These are phyloP conservation scores for Stylosanthes scabra DNA, from an alignment of 331 rosid genomes.

Conservation along the genomic window DNA sequence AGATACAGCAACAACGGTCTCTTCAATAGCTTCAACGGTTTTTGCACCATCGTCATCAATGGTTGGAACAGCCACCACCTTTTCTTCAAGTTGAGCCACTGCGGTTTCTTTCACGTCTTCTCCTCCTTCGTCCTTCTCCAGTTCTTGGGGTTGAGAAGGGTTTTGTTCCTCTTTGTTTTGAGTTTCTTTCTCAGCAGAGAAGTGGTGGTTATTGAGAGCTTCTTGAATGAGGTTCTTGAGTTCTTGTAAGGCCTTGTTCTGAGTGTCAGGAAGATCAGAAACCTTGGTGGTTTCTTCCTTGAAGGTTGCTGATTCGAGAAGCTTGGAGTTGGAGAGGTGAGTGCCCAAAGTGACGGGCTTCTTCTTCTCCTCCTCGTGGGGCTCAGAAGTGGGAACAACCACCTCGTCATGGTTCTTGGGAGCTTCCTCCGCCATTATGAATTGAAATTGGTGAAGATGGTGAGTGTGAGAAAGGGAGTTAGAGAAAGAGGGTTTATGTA, in stretches of 20 bases:
- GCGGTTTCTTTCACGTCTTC: constrained; percentile 33
- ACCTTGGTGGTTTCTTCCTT: constrained; percentile 54
- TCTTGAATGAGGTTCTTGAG: constrained; percentile 54
- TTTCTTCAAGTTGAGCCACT: too few species aligned
- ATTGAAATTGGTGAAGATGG: not conserved
- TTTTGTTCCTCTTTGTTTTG: constrained; percentile 26
- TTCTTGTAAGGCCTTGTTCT: constrained; percentile 61
- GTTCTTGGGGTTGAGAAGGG: too few species aligned
- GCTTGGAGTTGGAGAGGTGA: constrained; percentile 42
- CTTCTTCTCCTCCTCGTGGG: constrained; percentile 4
- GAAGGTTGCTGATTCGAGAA: constrained; percentile 38
- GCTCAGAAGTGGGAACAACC: constrained; percentile 37
- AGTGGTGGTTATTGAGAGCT: constrained; percentile 53
- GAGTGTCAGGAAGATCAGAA: constrained; percentile 44
- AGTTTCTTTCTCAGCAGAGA: constrained; percentile 36
- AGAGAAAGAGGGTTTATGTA: constrained; percentile 38
- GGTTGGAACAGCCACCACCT: not conserved
- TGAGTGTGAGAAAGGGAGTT: not conserved
- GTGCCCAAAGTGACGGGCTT: constrained; percentile 25
- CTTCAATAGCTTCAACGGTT: constrained; percentile 59
- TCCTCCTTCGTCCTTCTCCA: not conserved
- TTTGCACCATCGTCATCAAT: constrained; percentile 58
- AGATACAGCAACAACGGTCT: constrained; percentile 51
- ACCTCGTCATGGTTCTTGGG: constrained; percentile 37
- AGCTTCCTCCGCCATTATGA: constrained; percentile 51